Evolutionary conservation across 148 eudicot species (phyloP).

Genomic region (Talinum fruticosum): DNA sequence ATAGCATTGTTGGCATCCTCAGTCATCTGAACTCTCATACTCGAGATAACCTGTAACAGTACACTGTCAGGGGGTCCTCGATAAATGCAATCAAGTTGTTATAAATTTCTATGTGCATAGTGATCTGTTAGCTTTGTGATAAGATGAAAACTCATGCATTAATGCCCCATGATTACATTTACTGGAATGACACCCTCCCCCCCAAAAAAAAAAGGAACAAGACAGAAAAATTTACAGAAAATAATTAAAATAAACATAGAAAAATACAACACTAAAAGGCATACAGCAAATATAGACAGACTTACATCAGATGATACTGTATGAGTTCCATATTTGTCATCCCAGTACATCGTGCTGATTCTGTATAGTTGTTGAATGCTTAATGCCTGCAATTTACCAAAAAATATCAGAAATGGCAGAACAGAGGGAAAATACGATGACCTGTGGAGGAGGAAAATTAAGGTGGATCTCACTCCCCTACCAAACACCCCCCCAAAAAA

Average conservation of each 20-base stretch:
- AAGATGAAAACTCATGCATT: background rate
- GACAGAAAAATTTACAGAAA: too few species aligned
- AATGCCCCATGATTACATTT: background rate
- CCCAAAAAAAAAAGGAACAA: background rate
- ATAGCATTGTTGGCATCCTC: conserved; percentile 91
- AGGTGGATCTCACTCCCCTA: background rate
- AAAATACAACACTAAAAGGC: background rate
- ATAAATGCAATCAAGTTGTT: background rate
- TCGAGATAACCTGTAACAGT: conserved; percentile 74
- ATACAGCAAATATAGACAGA: conserved; percentile 3
- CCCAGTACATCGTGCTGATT: conserved; percentile 99
- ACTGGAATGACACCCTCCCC: background rate
- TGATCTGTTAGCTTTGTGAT: background rate
- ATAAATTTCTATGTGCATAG: too few species aligned
- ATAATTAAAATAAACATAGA: background rate
- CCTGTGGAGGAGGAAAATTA: background rate
- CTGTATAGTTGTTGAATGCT: conserved; percentile 95
- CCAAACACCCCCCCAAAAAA: too few species aligned
- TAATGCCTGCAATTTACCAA: conserved; percentile 57
- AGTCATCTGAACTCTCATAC: conserved; percentile 94
- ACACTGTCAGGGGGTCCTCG: conserved; percentile 10
- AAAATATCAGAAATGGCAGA: background rate
- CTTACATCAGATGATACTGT: conserved; percentile 89
- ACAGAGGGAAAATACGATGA: background rate
- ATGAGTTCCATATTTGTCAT: conserved; percentile 60